Conservation (phyloP, 2,329 filamentous ascomycete species). For the Paraphaeosphaeria minitans region DNA sequence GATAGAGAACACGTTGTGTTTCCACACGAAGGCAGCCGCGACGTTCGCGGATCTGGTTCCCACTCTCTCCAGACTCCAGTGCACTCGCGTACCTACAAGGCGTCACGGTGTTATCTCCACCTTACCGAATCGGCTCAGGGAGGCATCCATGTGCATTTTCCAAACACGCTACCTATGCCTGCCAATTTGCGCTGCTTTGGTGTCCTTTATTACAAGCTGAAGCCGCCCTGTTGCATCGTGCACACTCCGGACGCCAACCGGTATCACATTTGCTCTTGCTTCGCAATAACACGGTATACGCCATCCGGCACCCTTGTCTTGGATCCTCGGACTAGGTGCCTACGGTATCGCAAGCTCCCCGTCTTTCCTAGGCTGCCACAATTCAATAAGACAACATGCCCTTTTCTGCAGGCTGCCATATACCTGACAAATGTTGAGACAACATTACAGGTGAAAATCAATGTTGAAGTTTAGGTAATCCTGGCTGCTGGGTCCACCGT, state of each 20-base stretch:
- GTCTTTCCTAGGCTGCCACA: conserved; percentile 1
- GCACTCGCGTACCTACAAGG: conserved; percentile 4
- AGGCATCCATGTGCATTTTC: conserved; percentile 4
- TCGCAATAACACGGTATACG: neutral
- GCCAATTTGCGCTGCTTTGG: no score
- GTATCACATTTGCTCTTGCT: neutral
- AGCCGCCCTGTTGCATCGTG: neutral
- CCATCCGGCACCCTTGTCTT: neutral
- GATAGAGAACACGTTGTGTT: conserved; percentile 42
- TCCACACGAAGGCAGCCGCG: conserved; percentile 37
- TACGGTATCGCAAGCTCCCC: neutral
- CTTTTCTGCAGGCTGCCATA: neutral
- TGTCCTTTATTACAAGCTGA: neutral
- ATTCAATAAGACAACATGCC: conserved; percentile 3
- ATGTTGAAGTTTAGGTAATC: neutral
- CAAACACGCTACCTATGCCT: neutral
- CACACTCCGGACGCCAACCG: neutral
- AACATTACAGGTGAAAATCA: neutral
- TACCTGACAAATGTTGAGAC: neutral
- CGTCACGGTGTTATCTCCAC: conserved; percentile 7
- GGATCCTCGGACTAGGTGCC: neutral
- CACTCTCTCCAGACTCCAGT: neutral
- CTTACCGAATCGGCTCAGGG: neutral
- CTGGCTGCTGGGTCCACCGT: neutral
- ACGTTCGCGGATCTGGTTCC: conserved; percentile 7